Percentiles rank a stretch among this genome's conserved stretches.
phyloP scores from a whole-genome alignment of 768 basidiomycete genomes.

The Termitomyces sp. region DNA sequence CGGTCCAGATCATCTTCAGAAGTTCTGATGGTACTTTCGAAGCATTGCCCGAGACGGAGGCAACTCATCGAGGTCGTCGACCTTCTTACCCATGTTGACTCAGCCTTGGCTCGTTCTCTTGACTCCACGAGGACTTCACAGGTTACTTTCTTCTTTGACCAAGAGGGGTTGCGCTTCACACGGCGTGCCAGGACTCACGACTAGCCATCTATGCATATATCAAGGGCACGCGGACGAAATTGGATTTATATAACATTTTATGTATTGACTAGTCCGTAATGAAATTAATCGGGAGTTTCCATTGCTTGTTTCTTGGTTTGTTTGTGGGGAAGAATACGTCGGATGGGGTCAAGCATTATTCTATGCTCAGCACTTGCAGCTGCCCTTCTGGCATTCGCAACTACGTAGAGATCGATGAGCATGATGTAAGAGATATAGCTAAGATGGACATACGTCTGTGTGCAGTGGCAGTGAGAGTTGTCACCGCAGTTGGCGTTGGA shows the following conservation, averaged over 20 bases:
- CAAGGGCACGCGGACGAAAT: neutral
- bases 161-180: neutral
- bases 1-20: neutral
- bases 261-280: neutral
- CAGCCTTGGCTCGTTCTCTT: neutral
- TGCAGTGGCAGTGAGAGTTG: slow-evolving; percentile 20
- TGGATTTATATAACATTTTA: neutral
- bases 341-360: neutral
- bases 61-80: neutral
- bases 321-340: neutral
- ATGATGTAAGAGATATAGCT: neutral
- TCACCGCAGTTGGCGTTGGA: slow-evolving; percentile 25
- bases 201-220: neutral
- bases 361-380: neutral
- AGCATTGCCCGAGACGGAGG: neutral
- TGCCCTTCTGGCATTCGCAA: slow-evolving; percentile 1
- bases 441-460: slow-evolving; percentile 12
- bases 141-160: neutral
- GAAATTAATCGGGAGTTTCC: neutral
- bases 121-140: neutral
- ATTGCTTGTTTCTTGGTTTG: neutral
- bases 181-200: neutral
- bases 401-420: neutral
- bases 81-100: neutral
- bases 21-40: slow-evolving; percentile 1